Evolutionary conservation across 2,329 filamentous ascomycete genomes (phyloP).

Genomic region (Chalara sp.): DNA sequence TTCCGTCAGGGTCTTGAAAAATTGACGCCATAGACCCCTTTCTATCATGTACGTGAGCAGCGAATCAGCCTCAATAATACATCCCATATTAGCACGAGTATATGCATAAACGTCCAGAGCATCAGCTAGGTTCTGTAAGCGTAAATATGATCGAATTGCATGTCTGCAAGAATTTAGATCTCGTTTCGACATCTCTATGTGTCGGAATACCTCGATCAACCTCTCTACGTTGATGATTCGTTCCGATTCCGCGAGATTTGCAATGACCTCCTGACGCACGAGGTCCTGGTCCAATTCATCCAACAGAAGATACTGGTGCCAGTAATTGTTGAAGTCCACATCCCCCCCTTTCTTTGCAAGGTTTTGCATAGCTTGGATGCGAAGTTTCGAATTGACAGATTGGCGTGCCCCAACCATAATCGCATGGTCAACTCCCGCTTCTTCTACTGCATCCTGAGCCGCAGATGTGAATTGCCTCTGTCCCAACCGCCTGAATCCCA

Average conservation of each 20-base stretch:
- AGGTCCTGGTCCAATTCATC: conserved; percentile 12
- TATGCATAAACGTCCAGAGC: conserved; percentile 20
- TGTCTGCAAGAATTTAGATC: conserved; percentile 36
- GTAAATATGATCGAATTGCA: conserved; percentile 36
- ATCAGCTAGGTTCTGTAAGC: conserved; percentile 31
- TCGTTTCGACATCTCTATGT: conserved; percentile 24
- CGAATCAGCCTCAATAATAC: conserved; percentile 16
- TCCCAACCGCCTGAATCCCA: conserved; percentile 15
- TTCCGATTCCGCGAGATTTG: conserved; percentile 33
- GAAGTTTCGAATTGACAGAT: neutral
- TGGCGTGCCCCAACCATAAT: neutral
- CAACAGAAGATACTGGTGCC: conserved; percentile 31
- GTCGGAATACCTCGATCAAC: conserved; percentile 37
- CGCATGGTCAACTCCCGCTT: neutral
- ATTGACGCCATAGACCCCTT: conserved; percentile 17
- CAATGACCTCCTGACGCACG: conserved; percentile 24
- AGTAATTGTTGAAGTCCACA: conserved; percentile 31
- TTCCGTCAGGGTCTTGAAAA: conserved; percentile 17
- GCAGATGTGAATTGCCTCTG: conserved; percentile 29
- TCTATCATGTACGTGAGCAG: conserved; percentile 18
- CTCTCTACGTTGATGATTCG: conserved; percentile 33
- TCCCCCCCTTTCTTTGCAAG: neutral
- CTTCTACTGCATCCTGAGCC: conserved; percentile 10
- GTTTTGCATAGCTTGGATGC: neutral
- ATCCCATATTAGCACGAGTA: conserved; percentile 10